Conservation (phyloP, 106 monocot species). For the Amphibolis antarctica region DNA sequence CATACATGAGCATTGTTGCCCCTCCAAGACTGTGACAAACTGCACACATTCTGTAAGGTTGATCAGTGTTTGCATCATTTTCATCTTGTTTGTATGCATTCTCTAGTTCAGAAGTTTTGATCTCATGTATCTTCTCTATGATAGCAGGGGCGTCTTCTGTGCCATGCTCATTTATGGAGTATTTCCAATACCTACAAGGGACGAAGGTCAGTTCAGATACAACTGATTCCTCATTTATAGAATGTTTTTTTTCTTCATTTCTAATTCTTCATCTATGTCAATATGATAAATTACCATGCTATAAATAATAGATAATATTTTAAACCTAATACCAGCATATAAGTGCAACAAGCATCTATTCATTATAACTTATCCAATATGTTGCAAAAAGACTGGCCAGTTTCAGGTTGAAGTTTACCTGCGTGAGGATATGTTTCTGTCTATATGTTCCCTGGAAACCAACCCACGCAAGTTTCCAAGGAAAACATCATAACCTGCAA, state of each 20-base stretch:
- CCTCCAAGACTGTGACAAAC: constrained; percentile 92
- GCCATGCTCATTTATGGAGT: constrained; percentile 95
- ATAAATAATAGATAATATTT: not conserved
- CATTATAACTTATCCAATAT: not conserved
- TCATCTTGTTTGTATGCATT: constrained; percentile 3
- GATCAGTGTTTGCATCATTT: constrained; percentile 13
- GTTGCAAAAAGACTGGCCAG: not conserved
- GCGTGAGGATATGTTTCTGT: constrained; percentile 82
- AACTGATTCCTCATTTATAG: not conserved
- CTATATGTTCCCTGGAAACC: constrained; percentile 82
- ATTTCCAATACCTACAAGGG: constrained; percentile 78
- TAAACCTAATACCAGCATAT: not conserved
- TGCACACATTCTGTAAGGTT: constrained; percentile 63
- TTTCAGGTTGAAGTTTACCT: constrained; percentile 29
- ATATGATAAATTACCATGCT: not conserved
- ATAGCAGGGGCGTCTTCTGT: constrained; percentile 80
- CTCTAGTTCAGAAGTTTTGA: constrained; percentile 67
- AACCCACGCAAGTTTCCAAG: constrained; percentile 92
- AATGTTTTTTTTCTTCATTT: not conserved
- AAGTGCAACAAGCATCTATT: not conserved
- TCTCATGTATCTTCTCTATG: constrained; percentile 74
- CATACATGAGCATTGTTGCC: constrained; percentile 86
- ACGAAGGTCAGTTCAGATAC: not conserved
- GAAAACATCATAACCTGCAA: constrained; percentile 86
- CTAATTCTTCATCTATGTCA: not conserved